Conservation (phyloP, 1,284 basidiomycete species). For the Cutaneotrichosporon arboriforme region DNA sequence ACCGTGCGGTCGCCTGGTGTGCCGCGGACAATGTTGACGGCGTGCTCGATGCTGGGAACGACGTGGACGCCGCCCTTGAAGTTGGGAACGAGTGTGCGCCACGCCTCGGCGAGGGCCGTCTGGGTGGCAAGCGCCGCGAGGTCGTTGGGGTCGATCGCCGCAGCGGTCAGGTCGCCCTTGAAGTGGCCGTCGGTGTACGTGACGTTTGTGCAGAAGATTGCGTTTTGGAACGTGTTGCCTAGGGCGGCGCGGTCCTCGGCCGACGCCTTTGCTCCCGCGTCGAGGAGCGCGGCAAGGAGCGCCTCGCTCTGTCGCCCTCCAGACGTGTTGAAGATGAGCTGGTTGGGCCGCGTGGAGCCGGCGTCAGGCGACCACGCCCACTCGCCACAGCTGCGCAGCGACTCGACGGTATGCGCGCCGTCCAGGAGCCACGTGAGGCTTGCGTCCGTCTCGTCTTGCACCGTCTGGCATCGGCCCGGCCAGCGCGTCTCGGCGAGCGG, state of each 20-base stretch:
- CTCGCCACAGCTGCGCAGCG: conserved; percentile 73
- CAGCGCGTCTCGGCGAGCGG: conserved; percentile 71
- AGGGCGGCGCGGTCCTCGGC: conserved; percentile 49
- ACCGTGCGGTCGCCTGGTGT: conserved; percentile 50
- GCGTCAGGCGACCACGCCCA: conserved; percentile 56
- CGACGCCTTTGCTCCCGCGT: conserved; percentile 28
- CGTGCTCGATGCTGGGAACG: conserved; percentile 82
- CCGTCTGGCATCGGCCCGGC: conserved; percentile 90
- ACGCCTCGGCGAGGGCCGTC: conserved; percentile 66
- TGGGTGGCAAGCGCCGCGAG: conserved; percentile 67
- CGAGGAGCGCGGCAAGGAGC: conserved; percentile 61
- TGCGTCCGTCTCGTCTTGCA: conserved; percentile 19
- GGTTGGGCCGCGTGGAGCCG: conserved; percentile 44
- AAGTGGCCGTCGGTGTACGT: conserved; percentile 84
- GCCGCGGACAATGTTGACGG: conserved; percentile 59
- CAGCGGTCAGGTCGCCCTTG: conserved; percentile 76
- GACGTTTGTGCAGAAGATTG: conserved; percentile 93
- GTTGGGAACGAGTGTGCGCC: conserved; percentile 60
- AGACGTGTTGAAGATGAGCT: conserved; percentile 95
- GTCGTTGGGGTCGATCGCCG: conserved; percentile 61
- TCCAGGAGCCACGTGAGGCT: conserved; percentile 80
- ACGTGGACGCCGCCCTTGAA: conserved; percentile 67
- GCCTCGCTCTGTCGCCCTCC: conserved; percentile 72
- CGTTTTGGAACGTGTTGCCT: conserved; percentile 63
- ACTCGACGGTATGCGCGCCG: conserved; percentile 92